These are phyloP conservation scores for Pyrenopolyporus hunteri DNA, from an alignment of 495 filamentous ascomycete species.

Conservation along the genomic window DNA sequence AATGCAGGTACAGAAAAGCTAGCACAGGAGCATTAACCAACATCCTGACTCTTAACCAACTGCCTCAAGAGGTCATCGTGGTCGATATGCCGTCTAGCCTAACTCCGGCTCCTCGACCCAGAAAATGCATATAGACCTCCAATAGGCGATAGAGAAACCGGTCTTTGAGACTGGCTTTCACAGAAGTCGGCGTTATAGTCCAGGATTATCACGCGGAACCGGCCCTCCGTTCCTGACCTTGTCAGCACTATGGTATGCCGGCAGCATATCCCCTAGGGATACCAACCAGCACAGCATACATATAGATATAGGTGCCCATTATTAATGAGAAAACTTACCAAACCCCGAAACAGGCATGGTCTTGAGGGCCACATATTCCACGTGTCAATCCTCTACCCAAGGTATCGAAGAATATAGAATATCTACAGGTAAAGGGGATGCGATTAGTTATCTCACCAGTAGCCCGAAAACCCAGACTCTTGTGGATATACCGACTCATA, in stretches of 20 bases:
- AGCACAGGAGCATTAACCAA: not conserved
- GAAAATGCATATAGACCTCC: not conserved
- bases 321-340: not conserved
- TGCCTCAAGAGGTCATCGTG: not conserved
- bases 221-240: not conserved
- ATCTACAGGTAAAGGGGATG: not conserved
- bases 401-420: no score
- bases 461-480: not conserved
- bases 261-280: not conserved
- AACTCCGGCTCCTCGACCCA: not conserved
- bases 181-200: not conserved
- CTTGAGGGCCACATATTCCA: no score
- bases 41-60: not conserved
- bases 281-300: constrained; percentile 21
- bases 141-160: not conserved
- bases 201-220: constrained; percentile 21
- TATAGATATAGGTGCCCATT: no score
- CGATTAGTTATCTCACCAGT: not conserved
- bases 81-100: constrained; percentile 1
- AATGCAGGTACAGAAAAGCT: not conserved
- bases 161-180: no score
- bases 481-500: not conserved
- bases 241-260: constrained; percentile 8
- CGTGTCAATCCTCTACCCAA: no score
- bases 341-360: constrained; percentile 12